phyloP scores from a whole-genome alignment of 257 asterid genomes.

The Thymus quinquecostatus region DNA sequence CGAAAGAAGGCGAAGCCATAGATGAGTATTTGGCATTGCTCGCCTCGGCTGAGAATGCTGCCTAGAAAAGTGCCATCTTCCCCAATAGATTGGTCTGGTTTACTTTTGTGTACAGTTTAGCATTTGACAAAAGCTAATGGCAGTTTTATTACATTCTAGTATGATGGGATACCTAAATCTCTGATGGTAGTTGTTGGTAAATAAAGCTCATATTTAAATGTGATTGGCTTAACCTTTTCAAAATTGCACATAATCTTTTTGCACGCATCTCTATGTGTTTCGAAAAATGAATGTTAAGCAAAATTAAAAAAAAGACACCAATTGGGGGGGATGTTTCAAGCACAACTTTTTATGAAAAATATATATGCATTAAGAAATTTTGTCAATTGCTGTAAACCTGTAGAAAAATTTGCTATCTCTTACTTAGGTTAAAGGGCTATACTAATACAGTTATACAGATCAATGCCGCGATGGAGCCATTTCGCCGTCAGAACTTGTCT shows the following conservation, averaged over 20 bases:
- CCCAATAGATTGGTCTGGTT: background rate
- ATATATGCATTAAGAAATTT: background rate
- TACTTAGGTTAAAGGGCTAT: constrained; percentile 8
- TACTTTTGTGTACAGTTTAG: constrained; percentile 7
- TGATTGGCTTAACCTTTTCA: background rate
- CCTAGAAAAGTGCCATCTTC: background rate
- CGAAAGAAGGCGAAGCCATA: constrained; percentile 90
- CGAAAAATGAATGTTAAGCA: too few relatives aligned
- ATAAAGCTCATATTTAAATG: background rate
- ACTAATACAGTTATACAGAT: background rate
- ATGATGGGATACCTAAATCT: background rate
- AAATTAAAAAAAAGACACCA: background rate
- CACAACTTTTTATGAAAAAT: background rate
- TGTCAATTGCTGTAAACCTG: background rate
- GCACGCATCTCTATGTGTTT: too few relatives aligned
- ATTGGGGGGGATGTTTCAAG: background rate
- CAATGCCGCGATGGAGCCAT: background rate
- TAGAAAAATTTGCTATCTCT: constrained; percentile 7
- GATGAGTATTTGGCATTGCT: constrained; percentile 69
- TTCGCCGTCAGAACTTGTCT: background rate
- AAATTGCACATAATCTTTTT: too few relatives aligned
- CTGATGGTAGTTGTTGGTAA: background rate
- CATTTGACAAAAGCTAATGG: background rate
- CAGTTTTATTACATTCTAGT: background rate
- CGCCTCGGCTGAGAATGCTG: constrained; percentile 34